Conservation (phyloP, 148 eudicot species). For the Camellia lanceoleosa region DNA sequence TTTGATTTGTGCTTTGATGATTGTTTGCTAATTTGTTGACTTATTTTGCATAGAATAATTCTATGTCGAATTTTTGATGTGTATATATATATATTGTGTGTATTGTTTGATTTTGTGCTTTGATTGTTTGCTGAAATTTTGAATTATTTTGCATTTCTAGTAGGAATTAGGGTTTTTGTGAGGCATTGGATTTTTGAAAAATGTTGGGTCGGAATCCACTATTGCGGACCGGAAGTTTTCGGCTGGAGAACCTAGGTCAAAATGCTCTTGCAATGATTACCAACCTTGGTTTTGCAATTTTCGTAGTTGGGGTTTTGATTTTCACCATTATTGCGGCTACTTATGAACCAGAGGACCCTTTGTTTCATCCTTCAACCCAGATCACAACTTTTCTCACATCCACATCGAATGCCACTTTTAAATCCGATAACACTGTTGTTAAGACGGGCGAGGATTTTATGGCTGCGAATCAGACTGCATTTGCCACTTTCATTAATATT, state of each 20-base stretch:
- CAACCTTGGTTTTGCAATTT: slow-evolving; percentile 67
- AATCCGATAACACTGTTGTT: slow-evolving; percentile 58
- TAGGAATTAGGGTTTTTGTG: neutral
- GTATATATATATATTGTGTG: neutral
- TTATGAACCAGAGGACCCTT: slow-evolving; percentile 81
- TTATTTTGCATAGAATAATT: neutral
- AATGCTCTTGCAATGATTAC: slow-evolving; percentile 70
- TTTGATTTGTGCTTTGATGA: too few relatives aligned
- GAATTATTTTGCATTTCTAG: neutral
- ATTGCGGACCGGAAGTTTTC: slow-evolving; percentile 46
- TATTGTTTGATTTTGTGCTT: neutral
- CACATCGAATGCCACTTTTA: slow-evolving; percentile 64
- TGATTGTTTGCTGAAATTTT: neutral
- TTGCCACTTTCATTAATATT: slow-evolving; percentile 55
- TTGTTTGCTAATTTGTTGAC: too few relatives aligned
- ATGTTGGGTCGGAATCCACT: slow-evolving; percentile 59
- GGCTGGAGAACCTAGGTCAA: slow-evolving; percentile 78
- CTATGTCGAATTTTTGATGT: neutral
- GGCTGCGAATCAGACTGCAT: slow-evolving; percentile 59
- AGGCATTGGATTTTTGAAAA: slow-evolving; percentile 15
- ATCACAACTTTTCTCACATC: slow-evolving; percentile 76
- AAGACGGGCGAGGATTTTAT: slow-evolving; percentile 94
- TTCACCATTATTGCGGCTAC: slow-evolving; percentile 85
- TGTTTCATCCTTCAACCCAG: slow-evolving; percentile 72
- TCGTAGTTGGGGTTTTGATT: slow-evolving; percentile 72